These are phyloP conservation scores for Amphichorda felina DNA, from an alignment of 2,329 filamentous ascomycete species.

Conservation along the genomic window DNA sequence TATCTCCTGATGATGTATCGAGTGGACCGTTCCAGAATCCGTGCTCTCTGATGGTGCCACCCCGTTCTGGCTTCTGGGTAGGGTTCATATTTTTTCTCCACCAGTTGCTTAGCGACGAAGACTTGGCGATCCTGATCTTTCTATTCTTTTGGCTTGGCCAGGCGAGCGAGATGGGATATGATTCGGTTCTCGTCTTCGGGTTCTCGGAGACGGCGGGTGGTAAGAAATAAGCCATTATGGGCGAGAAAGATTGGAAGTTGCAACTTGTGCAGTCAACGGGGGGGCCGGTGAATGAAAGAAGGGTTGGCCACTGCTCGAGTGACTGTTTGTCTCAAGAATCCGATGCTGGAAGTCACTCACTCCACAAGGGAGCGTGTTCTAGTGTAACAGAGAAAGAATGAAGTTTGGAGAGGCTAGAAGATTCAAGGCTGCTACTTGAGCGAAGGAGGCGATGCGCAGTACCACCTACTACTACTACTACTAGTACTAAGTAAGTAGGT, in stretches of 20 bases:
- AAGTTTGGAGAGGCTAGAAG: no score
- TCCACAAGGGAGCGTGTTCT: background rate
- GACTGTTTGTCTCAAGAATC: background rate
- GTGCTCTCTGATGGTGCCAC: conserved; percentile 29
- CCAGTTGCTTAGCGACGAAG: conserved; percentile 23
- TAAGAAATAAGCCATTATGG: conserved; percentile 10
- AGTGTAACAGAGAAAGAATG: no score
- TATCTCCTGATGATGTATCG: background rate
- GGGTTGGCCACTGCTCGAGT: background rate
- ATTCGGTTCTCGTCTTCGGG: background rate
- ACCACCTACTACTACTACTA: no score
- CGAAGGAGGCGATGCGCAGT: no score
- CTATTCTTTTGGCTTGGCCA: background rate
- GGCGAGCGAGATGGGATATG: background rate
- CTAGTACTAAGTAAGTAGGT: no score
- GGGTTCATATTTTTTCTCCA: conserved; percentile 33
- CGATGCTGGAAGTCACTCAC: background rate
- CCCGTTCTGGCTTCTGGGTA: conserved; percentile 34
- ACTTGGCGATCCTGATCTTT: background rate
- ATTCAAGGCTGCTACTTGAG: no score
- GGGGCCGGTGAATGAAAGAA: background rate
- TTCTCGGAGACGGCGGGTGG: conserved; percentile 7
- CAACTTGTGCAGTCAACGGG: background rate
- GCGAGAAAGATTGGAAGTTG: background rate
- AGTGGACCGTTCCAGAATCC: conserved; percentile 13